Evolutionary conservation across 306 rosid species (phyloP).

Genomic region (Glycyrrhiza uralensis): DNA sequence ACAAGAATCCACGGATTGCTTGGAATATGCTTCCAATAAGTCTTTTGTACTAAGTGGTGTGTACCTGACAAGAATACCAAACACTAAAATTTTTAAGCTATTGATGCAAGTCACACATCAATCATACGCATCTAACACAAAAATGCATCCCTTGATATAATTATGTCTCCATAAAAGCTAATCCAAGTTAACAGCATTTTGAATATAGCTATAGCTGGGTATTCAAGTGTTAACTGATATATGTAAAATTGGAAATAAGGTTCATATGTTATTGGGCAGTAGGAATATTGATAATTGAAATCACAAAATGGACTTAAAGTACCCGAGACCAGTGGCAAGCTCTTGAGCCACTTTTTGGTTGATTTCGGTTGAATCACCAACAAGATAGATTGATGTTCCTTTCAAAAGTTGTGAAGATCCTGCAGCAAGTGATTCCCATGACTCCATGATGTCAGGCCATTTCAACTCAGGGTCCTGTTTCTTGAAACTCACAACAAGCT

Average conservation of each 20-base stretch:
- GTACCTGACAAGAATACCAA: conserved; percentile 58
- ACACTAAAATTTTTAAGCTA: conserved; percentile 5
- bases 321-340: conserved; percentile 93
- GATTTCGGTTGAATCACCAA: conserved; percentile 78
- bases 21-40: conserved; percentile 68
- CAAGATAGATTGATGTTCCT: conserved; percentile 78
- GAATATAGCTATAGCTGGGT: neutral
- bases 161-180: neutral
- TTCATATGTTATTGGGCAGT: neutral
- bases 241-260: neutral
- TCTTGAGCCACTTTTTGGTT: conserved; percentile 84
- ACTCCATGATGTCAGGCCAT: conserved; percentile 87
- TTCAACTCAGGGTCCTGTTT: conserved; percentile 83
- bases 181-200: neutral
- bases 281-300: conserved; percentile 11
- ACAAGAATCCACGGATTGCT: conserved; percentile 81
- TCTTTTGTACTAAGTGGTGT: conserved; percentile 78
- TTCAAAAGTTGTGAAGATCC: conserved; percentile 76
- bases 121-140: neutral
- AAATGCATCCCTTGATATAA: neutral
- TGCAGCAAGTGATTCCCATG: conserved; percentile 83
- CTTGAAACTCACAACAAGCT: conserved; percentile 80
- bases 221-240: neutral
- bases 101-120: neutral
- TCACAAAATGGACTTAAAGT: neutral